Conservation (phyloP, 345 rosid genomes). For the Hirschfeldia incana region DNA sequence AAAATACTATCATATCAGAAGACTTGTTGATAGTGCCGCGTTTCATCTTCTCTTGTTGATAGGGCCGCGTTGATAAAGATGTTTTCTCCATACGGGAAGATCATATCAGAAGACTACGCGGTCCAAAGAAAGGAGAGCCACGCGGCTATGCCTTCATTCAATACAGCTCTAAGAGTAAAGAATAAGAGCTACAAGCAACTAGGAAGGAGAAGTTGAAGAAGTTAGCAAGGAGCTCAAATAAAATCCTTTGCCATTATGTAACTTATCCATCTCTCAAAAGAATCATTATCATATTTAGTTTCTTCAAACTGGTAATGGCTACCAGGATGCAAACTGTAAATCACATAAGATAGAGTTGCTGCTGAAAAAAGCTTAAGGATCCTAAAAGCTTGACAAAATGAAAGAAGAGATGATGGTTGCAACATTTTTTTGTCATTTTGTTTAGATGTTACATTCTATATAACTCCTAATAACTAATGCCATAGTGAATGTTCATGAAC, state of each 20-base stretch:
- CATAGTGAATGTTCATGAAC: no score
- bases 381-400: neutral
- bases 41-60: slow-evolving; percentile 2
- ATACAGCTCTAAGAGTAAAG: slow-evolving; percentile 60
- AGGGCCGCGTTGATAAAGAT: slow-evolving; percentile 87
- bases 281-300: neutral
- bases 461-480: no score
- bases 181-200: neutral
- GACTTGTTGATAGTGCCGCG: no score
- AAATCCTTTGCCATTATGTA: neutral
- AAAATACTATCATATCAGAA: no score
- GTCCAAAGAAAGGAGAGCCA: slow-evolving; percentile 90
- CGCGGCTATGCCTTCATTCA: slow-evolving; percentile 85
- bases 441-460: no score
- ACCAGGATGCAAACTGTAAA: neutral
- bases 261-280: neutral
- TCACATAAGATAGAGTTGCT: neutral
- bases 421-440: no score
- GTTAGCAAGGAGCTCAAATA: neutral
- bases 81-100: slow-evolving; percentile 90
- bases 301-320: neutral
- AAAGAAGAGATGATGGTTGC: neutral
- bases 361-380: neutral
- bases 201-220: neutral
- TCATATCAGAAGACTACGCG: slow-evolving; percentile 83